Base-by-base conservation (phyloP, 2,329 filamentous ascomycete genomes). In the Fusarium irregulare region DNA sequence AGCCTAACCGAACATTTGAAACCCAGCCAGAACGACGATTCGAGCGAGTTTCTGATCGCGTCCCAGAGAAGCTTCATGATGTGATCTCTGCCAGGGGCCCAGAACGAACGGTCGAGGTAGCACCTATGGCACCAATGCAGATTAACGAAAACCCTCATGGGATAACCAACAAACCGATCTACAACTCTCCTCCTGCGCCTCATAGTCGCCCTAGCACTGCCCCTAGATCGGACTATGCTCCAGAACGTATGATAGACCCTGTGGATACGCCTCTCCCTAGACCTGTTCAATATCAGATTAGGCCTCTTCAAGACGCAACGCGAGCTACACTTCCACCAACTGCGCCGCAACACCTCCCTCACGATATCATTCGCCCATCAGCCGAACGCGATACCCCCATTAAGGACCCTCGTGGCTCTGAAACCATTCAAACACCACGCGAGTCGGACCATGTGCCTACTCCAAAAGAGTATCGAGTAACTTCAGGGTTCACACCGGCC, bases 401-500 rank as follows among this genome's bases (percentile, higher is more conserved):
- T 9, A 75, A 74, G 50, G 64, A 67, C n/a, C 30, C 21, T n/a
- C 62, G 46, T 11, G 47, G 50, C 25, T 20, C 50, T 44, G 66
- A 73, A 25, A 60, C 67, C 30, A 61, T 54, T 23, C 74, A 60
- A 11, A 42, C 49, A 6, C 34, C 53, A n/a, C 65, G 56, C 13
- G 75, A 78, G 41, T 64, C 71, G 23, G 61, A 75, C 40, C 76
- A 77, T 44, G 71, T 76, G 53, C 73, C 68, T 25, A 76, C 71
- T 4, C 73, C 75, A 1, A 72, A 72, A 30, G 77, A 78, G 23
- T 73, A 73, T 25, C 68, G 69, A 48, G 68, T 74, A 6, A 72
- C 61, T 27, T 68, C 64, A 28, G 75, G 77, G 9, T 79, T 79
- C 51, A 79, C 78, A 2, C 73, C 78, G 9, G 78, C 77, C 28